Conservation (phyloP, 805 yeast species). For the Diddensiella caesifluorescens region DNA sequence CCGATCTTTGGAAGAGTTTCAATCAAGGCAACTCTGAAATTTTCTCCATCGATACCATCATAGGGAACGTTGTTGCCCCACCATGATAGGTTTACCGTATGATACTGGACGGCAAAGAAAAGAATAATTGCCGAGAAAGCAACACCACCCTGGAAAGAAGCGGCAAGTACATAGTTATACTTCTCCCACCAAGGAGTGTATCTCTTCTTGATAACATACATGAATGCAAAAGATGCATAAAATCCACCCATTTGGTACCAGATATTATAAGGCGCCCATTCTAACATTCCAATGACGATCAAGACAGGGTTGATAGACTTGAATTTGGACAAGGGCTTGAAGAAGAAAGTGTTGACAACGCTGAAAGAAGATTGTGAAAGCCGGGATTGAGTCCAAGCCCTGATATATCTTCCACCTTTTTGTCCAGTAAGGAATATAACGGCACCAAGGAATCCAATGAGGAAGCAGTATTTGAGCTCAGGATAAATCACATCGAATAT, state of each 20-base stretch:
- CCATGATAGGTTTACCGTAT: constrained; percentile 36
- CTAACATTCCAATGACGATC: constrained; percentile 41
- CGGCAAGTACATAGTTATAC: constrained; percentile 45
- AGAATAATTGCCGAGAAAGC: constrained; percentile 44
- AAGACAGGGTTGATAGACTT: constrained; percentile 33
- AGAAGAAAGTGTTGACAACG: constrained; percentile 3
- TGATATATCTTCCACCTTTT: constrained; percentile 2
- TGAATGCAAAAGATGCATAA: constrained; percentile 39
- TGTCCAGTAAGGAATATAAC: constrained; percentile 2
- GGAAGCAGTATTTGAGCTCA: constrained; percentile 21
- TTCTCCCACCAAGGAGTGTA: constrained; percentile 50
- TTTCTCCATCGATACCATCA: constrained; percentile 21
- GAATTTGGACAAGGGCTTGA: constrained; percentile 6
- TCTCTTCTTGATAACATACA: constrained; percentile 38
- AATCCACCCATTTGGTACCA: constrained; percentile 41
- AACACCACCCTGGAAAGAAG: constrained; percentile 47
- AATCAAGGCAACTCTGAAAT: too few species aligned
- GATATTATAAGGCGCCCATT: constrained; percentile 39
- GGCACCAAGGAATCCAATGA: constrained; percentile 23
- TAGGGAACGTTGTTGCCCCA: constrained; percentile 44
- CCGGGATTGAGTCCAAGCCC: constrained; percentile 7
- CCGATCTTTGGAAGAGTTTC: constrained; percentile 16
- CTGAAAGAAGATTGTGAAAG: constrained; percentile 1
- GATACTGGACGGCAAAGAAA: constrained; percentile 40
- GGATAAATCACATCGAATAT: constrained; percentile 34